These are phyloP conservation scores for Chaetoceros tenuissimus DNA, from an alignment of 108 stramenopile genomes.

Conservation along the genomic window DNA sequence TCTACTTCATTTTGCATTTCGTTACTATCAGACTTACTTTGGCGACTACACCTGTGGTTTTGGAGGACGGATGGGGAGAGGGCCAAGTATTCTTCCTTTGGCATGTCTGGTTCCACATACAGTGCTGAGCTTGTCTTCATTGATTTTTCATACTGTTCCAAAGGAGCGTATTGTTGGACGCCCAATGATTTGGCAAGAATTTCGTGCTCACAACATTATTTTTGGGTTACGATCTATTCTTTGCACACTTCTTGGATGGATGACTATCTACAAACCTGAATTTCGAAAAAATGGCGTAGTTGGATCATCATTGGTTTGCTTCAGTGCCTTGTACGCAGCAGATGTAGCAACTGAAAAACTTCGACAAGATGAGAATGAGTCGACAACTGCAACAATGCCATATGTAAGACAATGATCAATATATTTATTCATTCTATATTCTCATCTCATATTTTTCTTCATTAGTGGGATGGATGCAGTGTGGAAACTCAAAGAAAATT, in stretches of 20 bases:
- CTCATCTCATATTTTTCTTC: neutral
- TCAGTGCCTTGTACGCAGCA: conserved; percentile 23
- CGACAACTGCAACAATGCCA: conserved; percentile 61
- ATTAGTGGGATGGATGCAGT: conserved; percentile 41
- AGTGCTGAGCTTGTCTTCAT: conserved; percentile 32
- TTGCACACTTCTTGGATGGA: conserved; percentile 19
- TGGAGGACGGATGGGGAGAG: conserved; percentile 23
- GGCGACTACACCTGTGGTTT: conserved; percentile 43
- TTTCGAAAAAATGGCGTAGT: conserved; percentile 19
- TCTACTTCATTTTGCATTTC: conserved; percentile 35
- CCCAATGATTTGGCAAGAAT: conserved; percentile 72
- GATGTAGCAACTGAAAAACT: conserved; percentile 40
- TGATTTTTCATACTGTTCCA: conserved; percentile 57
- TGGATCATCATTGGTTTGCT: conserved; percentile 12
- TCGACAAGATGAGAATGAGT: conserved; percentile 20
- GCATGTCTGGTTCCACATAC: conserved; percentile 46
- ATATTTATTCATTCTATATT: too few relatives aligned
- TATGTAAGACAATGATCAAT: conserved; percentile 7
- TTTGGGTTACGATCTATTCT: conserved; percentile 41
- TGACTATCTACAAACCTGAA: conserved; percentile 11
- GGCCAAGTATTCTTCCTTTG: conserved; percentile 8
- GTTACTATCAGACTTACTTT: conserved; percentile 42
- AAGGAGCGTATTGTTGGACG: conserved; percentile 44
- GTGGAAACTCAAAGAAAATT: conserved; percentile 40
- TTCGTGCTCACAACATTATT: conserved; percentile 42